Percentiles rank a stretch among this genome's conserved stretches.
These are phyloP conservation scores for Penicillium atrosanguineum DNA, from an alignment of 495 filamentous ascomycete species.

Conservation along the genomic window DNA sequence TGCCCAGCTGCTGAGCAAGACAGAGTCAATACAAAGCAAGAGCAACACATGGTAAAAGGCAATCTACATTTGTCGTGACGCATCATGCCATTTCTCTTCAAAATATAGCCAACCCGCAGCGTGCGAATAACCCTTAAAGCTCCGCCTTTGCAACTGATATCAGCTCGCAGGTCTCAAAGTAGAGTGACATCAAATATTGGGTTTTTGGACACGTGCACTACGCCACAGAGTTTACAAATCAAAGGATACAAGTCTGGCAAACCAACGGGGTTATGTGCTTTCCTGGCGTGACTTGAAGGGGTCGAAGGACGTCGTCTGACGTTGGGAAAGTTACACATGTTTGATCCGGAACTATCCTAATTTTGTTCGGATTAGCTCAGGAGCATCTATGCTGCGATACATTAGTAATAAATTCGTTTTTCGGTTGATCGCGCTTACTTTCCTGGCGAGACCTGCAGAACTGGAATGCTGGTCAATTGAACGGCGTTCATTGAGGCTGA, in stretches of 20 bases:
- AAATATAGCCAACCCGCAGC: conserved; percentile 40
- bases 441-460: too few species aligned
- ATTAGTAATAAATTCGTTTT: too few species aligned
- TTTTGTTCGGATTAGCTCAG: too few species aligned
- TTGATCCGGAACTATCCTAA: neutral
- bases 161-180: conserved; percentile 12
- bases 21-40: conserved; percentile 25
- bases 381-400: too few species aligned
- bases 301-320: conserved; percentile 14
- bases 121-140: conserved; percentile 39
- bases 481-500: too few species aligned
- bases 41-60: conserved; percentile 9
- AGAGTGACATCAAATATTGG: conserved; percentile 38
- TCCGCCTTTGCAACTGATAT: conserved; percentile 54
- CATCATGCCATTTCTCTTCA: conserved; percentile 52
- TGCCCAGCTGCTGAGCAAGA: conserved; percentile 43
- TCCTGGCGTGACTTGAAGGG: conserved; percentile 15
- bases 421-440: too few species aligned
- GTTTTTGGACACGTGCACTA: conserved; percentile 56
- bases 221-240: conserved; percentile 38
- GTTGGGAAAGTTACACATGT: conserved; percentile 19
- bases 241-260: conserved; percentile 44
- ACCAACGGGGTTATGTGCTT: conserved; percentile 53
- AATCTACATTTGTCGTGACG: conserved; percentile 48
- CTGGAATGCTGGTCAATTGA: too few species aligned